phyloP scores from a whole-genome alignment of 371 early-diverging fungal species.

The Fennellomyces sp. region DNA sequence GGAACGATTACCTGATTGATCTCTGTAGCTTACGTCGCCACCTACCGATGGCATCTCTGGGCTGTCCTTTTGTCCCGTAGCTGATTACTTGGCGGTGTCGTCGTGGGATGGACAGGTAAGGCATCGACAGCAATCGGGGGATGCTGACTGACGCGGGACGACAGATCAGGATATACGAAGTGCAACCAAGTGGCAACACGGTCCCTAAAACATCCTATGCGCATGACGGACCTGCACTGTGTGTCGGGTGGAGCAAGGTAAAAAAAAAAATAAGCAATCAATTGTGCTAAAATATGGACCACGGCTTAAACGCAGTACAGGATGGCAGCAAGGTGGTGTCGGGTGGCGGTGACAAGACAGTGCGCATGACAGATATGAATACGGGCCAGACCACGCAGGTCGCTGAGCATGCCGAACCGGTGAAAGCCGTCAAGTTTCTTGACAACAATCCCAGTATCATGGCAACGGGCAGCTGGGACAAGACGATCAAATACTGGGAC shows the following conservation, averaged over 20 bases:
- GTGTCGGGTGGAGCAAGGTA: constrained; percentile 89
- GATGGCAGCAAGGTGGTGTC: constrained; percentile 33
- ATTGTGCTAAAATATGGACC: background rate
- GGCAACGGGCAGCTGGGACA: constrained; percentile 96
- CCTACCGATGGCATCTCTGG: constrained; percentile 80
- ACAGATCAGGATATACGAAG: constrained; percentile 91
- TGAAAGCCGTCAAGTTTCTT: constrained; percentile 73
- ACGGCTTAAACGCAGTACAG: too few relatives aligned
- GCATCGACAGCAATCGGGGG: background rate
- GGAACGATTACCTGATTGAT: constrained; percentile 2
- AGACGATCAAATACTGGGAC: constrained; percentile 96
- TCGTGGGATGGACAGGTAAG: constrained; percentile 90
- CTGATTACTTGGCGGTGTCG: constrained; percentile 77
- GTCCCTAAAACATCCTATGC: constrained; percentile 77
- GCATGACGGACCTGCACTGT: constrained; percentile 87
- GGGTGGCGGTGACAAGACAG: constrained; percentile 76
- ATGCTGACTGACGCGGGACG: background rate
- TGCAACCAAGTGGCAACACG: constrained; percentile 72
- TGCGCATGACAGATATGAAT: constrained; percentile 73
- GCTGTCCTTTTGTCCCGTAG: constrained; percentile 71
- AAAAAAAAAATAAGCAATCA: constrained; percentile 1
- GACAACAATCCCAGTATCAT: constrained; percentile 69
- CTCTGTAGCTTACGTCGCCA: constrained; percentile 56
- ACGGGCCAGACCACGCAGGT: constrained; percentile 79
- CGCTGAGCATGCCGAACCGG: constrained; percentile 80